Evolutionary conservation across 495 filamentous ascomycete species (phyloP), one percentile per base, ranked within the genome.

Genomic region (Penicillium arizonense): DNA sequence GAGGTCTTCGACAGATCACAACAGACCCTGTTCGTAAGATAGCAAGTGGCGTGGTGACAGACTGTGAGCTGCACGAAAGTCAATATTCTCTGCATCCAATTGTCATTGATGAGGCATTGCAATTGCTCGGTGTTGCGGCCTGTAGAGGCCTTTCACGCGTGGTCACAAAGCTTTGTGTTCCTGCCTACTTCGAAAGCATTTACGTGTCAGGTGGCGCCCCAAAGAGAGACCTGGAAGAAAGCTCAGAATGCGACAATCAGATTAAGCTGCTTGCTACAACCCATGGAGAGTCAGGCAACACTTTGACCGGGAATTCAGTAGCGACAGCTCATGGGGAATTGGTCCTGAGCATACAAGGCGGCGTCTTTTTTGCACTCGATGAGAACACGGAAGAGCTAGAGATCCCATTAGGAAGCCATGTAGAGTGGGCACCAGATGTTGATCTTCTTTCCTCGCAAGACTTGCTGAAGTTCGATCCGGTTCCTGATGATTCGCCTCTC

Each of bases 31-130:
- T 53, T 2, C 38, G 23, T 2, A 4, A 26, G 3, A n/a, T 47
- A n/a, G 56, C 61, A 12, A 36, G 53, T 3, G 61, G 50, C 2
- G 38, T 46, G 1, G 1, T 59, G 4, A 43, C 39, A 16, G 40
- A 48, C 13, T 39, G 43, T 7, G 38, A 21, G 0, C 26, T 55
- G 0, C 37, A 37, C 20, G 34, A 21, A 24, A 65, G 45, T 44
- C 53, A 36, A 0, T 77, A 71, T 53, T 23, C 57, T 0, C 50
- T 73, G 3, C 75, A 81, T 47, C 74, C 77, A 1, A 57, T 61
- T 11, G 55, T 57, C 7, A 75, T 80, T 21, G 77, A 80, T 42
- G 59, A 58, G 4, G 70, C 65, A 39, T 45, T 81, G 12, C 75
- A 78, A 44, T 50, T 73, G 1, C 39, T 68, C 26, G 61, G 61